Evolutionary conservation across 2,329 filamentous ascomycete species (phyloP).

Genomic region (Penicillium brevicompactum): DNA sequence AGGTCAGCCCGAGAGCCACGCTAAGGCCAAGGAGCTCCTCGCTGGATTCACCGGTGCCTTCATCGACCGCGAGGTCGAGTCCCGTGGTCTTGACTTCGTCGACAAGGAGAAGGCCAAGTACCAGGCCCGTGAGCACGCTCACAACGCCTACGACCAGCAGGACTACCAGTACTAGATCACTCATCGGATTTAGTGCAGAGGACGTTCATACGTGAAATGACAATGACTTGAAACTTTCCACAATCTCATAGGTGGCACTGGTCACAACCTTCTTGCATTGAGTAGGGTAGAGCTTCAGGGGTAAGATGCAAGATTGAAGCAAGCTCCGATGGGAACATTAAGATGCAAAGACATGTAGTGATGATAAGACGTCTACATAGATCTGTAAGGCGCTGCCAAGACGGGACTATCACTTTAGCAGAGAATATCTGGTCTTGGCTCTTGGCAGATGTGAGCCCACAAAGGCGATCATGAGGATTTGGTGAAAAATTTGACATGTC

Average conservation of each 20-base stretch:
- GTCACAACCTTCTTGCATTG: background rate
- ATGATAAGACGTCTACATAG: background rate
- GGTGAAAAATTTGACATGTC: too few species aligned
- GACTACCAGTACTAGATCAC: background rate
- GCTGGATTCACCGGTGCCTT: slow-evolving; percentile 74
- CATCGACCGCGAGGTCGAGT: slow-evolving; percentile 74
- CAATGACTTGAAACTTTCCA: background rate
- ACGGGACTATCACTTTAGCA: background rate
- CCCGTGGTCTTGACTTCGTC: slow-evolving; percentile 62
- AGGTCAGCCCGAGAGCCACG: slow-evolving; percentile 71
- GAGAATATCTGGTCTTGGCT: background rate
- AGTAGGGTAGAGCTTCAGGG: background rate
- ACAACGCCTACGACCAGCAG: background rate
- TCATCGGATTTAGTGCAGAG: background rate
- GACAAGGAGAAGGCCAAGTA: slow-evolving; percentile 63
- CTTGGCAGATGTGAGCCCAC: slow-evolving; percentile 2
- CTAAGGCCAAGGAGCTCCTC: slow-evolving; percentile 74
- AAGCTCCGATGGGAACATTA: background rate
- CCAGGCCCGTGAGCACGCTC: slow-evolving; percentile 47
- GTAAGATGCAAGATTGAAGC: background rate
- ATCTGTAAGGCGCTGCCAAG: slow-evolving; percentile 1
- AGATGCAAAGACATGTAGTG: background rate
- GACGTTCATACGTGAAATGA: background rate
- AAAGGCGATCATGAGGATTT: background rate
- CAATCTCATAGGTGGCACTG: background rate